phyloP scores from a whole-genome alignment of 225 moss, liverwort and hornwort genomes.

The Pseudoscleropodium purum region DNA sequence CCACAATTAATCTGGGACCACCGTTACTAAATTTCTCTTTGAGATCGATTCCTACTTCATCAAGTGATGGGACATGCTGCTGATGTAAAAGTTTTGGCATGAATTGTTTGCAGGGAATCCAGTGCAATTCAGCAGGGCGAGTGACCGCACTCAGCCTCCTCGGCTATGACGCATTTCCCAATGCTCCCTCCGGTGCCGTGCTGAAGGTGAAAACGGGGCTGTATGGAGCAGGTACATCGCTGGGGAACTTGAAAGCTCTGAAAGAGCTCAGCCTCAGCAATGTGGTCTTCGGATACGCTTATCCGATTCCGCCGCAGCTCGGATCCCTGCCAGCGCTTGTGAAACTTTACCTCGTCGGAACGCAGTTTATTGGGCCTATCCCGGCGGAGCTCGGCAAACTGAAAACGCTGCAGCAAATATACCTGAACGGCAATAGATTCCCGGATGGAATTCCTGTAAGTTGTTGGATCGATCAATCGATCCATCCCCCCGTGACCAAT shows the following conservation, averaged over 20 bases:
- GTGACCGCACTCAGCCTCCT: conserved; percentile 9
- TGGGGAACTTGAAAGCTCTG: conserved; percentile 12
- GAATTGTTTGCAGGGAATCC: conserved; percentile 4
- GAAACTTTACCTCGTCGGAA: background rate
- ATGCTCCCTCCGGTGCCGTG: background rate
- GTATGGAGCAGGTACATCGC: background rate
- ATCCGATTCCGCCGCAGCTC: background rate
- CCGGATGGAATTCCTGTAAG: conserved; percentile 8
- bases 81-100: background rate
- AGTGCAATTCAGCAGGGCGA: conserved; percentile 6
- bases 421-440: background rate
- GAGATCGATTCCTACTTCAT: background rate
- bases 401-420: background rate
- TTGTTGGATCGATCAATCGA: background rate
- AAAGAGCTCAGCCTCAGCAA: background rate
- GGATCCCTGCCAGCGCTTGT: background rate
- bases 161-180: background rate
- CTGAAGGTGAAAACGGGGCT: conserved; percentile 1
- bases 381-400: background rate
- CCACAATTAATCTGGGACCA: background rate
- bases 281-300: conserved; percentile 3
- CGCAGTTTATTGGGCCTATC: conserved; percentile 12
- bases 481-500: background rate
- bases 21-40: background rate
- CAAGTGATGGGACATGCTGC: background rate